These are phyloP conservation scores for Leccinum uliginosum DNA, from an alignment of 768 basidiomycete genomes.

Conservation along the genomic window DNA sequence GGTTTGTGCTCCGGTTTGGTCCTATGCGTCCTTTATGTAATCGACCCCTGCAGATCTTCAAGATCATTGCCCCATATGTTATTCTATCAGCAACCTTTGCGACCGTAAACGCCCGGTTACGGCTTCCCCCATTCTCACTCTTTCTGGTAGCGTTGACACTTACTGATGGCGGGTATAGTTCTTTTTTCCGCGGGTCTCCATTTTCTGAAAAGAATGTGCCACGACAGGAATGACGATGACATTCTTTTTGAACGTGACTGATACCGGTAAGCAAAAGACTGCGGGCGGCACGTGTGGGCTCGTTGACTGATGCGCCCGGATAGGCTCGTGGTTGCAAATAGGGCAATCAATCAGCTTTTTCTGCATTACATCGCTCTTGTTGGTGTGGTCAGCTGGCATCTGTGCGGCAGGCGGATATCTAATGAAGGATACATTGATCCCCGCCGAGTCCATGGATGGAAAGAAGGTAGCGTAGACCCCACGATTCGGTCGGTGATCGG, in stretches of 20 bases:
- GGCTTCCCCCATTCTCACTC: conserved; percentile 74
- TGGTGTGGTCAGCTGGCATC: conserved; percentile 76
- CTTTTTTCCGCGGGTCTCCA: neutral
- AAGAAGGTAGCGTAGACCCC: conserved; percentile 22
- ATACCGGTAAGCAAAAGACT: conserved; percentile 51
- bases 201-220: neutral
- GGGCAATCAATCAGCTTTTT: conserved; percentile 88
- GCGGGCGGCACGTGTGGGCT: neutral
- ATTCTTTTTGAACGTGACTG: conserved; percentile 81
- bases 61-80: conserved; percentile 77
- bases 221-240: conserved; percentile 69
- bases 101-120: conserved; percentile 59
- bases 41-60: conserved; percentile 54
- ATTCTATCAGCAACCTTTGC: conserved; percentile 69
- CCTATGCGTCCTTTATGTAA: conserved; percentile 1
- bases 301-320: conserved; percentile 3
- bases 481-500: conserved; percentile 19
- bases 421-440: conserved; percentile 41
- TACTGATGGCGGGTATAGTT: conserved; percentile 8
- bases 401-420: conserved; percentile 69
- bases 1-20: conserved; percentile 33
- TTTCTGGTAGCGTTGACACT: conserved; percentile 74
- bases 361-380: conserved; percentile 73
- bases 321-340: conserved; percentile 86
- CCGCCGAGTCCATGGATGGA: conserved; percentile 12